phyloP scores from a whole-genome alignment of 352 stramenopile species.

The Phytophthora aleatoria region DNA sequence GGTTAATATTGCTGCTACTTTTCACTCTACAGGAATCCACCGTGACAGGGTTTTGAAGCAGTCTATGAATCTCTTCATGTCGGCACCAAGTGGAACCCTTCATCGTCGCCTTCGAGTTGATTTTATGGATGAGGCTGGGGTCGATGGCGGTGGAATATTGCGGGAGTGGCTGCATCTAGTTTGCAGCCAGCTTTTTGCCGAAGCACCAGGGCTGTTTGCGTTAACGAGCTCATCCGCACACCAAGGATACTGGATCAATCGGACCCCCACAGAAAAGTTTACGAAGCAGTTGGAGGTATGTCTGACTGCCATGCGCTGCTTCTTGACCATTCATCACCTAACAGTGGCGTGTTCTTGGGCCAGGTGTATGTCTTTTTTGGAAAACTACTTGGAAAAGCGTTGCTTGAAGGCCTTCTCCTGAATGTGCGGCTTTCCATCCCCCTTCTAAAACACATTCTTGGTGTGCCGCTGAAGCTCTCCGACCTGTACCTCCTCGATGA shows the following conservation, averaged over 20 bases:
- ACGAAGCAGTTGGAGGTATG: constrained; percentile 50
- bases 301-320: not conserved
- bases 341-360: constrained; percentile 4
- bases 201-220: constrained; percentile 55
- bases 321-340: constrained; percentile 3
- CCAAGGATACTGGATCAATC: constrained; percentile 73
- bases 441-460: constrained; percentile 75
- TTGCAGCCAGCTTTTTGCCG: constrained; percentile 63
- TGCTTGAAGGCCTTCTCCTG: constrained; percentile 78
- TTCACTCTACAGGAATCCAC: constrained; percentile 49
- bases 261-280: constrained; percentile 21
- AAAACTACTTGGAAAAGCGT: constrained; percentile 63
- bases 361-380: constrained; percentile 87
- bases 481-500: constrained; percentile 78
- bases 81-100: constrained; percentile 48
- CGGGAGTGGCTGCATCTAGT: constrained; percentile 84
- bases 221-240: constrained; percentile 48
- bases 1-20: not conserved
- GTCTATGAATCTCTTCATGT: constrained; percentile 64
- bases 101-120: constrained; percentile 82
- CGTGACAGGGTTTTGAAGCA: constrained; percentile 75
- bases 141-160: constrained; percentile 79
- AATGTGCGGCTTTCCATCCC: constrained; percentile 70
- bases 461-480: constrained; percentile 51
- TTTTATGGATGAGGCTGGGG: constrained; percentile 82